Evolutionary conservation across 306 rosid species (phyloP).

Genomic region (Delonix regia): DNA sequence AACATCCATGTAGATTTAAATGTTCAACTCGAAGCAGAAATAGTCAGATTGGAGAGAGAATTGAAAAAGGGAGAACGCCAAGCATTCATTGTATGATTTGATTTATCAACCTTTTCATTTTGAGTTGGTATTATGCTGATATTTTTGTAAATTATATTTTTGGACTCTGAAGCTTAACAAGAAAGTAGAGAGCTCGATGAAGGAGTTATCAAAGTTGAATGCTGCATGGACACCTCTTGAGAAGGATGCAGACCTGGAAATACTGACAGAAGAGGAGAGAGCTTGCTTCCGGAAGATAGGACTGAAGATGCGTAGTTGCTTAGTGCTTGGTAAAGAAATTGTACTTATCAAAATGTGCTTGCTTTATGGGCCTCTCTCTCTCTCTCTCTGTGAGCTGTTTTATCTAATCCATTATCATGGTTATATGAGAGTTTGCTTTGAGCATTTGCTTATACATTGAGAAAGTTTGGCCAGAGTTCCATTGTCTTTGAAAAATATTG

Average conservation of each 20-base stretch:
- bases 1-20: slow-evolving; percentile 37
- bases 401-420: not conserved
- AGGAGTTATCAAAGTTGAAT: slow-evolving; percentile 62
- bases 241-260: slow-evolving; percentile 65
- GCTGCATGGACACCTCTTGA: slow-evolving; percentile 60
- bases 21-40: slow-evolving; percentile 67
- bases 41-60: slow-evolving; percentile 53
- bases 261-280: slow-evolving; percentile 79
- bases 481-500: not conserved
- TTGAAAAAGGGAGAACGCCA: slow-evolving; percentile 58
- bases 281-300: slow-evolving; percentile 71
- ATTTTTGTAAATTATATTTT: slow-evolving; percentile 19
- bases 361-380: slow-evolving; percentile 6
- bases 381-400: not conserved
- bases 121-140: slow-evolving; percentile 22
- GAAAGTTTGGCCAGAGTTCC: not conserved
- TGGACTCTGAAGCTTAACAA: slow-evolving; percentile 60
- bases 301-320: slow-evolving; percentile 60
- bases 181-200: slow-evolving; percentile 65
- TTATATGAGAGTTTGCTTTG: not conserved
- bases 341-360: slow-evolving; percentile 3
- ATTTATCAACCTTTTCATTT: slow-evolving; percentile 27
- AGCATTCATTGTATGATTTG: slow-evolving; percentile 65
- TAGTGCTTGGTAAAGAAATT: slow-evolving; percentile 64
- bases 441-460: not conserved